Evolutionary conservation across 1,284 basidiomycete genomes (phyloP), one percentile per base, ranked within the genome.

Genomic region (Leccinum fallax): DNA sequence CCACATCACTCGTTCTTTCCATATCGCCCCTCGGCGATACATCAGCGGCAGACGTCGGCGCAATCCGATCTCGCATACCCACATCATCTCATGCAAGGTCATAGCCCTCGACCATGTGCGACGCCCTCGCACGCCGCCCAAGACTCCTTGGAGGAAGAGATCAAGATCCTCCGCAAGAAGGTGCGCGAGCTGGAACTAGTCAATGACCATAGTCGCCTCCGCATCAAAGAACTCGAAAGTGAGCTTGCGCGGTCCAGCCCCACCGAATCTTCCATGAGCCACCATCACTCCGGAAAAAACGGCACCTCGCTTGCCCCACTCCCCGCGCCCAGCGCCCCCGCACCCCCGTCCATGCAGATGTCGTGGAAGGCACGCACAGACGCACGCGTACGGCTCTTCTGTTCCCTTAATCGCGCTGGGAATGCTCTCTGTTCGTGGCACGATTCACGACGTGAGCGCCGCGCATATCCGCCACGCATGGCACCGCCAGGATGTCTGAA

Each of bases 391-490:
- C 86, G 86, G 62, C 80, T 87, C 51, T 88, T 87, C 74, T 93
- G 93, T 72, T 90, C 92, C 1, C 78, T 90, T 36, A 93, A 93
- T 74, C 85, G 92, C 52, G 91, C 92, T 0, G 92, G 91, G 24
- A 93, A 93, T 66, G 90, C 91, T 2, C 82, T 93, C 32, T 93
- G 91, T 72, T 88, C 92, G 4, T 93, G 92, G 92, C 92, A 93
- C 69, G 91, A 93, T 73, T 90, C 91, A 2, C 82, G 92, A 40
- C 84, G 92, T 46, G 92, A 93, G 75, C 85, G 92, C 48, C 84
- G 92, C 7, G 80, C 81, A 0, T 86, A 83, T 68, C 89, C 92
- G 4, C 91, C 92, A n/a, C 85, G 92, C 54, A 88, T 88, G 80
- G 92, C 91, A 2, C 91, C 91, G 10, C 76, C 79, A 0, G 89